Evolutionary conservation across 768 basidiomycete species (phyloP).

Genomic region (Mycena albidolilacea): DNA sequence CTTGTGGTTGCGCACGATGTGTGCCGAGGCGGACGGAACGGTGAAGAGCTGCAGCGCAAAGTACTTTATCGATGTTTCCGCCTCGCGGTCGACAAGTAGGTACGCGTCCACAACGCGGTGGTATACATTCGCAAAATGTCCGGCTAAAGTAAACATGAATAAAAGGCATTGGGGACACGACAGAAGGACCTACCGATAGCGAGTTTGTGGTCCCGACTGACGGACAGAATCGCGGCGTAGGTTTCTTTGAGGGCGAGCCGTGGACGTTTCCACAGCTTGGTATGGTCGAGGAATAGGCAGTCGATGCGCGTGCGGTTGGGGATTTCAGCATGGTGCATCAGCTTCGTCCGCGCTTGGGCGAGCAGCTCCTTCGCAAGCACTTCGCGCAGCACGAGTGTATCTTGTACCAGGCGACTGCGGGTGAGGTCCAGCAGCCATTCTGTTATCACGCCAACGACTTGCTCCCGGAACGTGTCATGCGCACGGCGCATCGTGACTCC

Average conservation of each 20-base stretch:
- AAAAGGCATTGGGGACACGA: background rate
- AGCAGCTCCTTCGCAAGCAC: slow-evolving; percentile 80
- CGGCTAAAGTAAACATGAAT: slow-evolving; percentile 61
- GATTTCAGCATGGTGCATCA: slow-evolving; percentile 58
- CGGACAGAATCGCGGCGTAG: slow-evolving; percentile 80
- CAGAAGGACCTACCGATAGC: slow-evolving; percentile 74
- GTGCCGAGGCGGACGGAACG: slow-evolving; percentile 85
- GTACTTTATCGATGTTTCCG: slow-evolving; percentile 95
- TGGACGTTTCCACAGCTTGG: slow-evolving; percentile 88
- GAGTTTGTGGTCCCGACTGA: slow-evolving; percentile 82
- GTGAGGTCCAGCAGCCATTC: slow-evolving; percentile 89
- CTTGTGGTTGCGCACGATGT: slow-evolving; percentile 81
- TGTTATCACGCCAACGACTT: slow-evolving; percentile 85
- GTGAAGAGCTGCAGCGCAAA: slow-evolving; percentile 95
- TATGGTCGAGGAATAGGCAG: slow-evolving; percentile 85
- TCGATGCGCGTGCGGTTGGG: slow-evolving; percentile 76
- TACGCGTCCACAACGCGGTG: slow-evolving; percentile 91
- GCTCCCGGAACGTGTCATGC: slow-evolving; percentile 91
- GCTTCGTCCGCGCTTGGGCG: slow-evolving; percentile 69
- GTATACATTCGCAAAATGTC: slow-evolving; percentile 89
- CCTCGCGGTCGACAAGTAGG: slow-evolving; percentile 92
- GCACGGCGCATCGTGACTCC: slow-evolving; percentile 91
- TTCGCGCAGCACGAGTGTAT: slow-evolving; percentile 79
- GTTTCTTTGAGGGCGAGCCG: slow-evolving; percentile 86
- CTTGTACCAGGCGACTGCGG: slow-evolving; percentile 77